Evolutionary conservation across 768 basidiomycete species (phyloP).

Genomic region (Hydnomerulius pinastri): DNA sequence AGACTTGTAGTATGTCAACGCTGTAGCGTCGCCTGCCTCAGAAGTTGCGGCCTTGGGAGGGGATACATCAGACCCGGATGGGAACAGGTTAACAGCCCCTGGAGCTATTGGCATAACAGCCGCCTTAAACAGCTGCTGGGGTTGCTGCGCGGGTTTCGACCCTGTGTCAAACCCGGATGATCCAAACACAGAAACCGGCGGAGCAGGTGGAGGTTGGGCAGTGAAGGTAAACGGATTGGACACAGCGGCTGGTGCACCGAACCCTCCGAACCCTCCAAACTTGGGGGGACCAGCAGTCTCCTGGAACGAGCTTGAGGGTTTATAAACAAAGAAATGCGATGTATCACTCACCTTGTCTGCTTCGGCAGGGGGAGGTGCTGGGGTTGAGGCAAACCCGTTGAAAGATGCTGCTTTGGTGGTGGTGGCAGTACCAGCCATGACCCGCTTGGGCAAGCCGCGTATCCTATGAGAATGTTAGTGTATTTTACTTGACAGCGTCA

Average conservation of each 20-base stretch:
- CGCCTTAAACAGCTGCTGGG: slow-evolving; percentile 11
- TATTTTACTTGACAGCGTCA: background rate
- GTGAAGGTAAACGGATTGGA: slow-evolving; percentile 44
- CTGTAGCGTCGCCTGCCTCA: slow-evolving; percentile 32
- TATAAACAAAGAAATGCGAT: slow-evolving; percentile 15
- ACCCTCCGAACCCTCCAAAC: slow-evolving; percentile 55
- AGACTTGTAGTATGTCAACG: slow-evolving; percentile 61
- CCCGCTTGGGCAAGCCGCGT: slow-evolving; percentile 61
- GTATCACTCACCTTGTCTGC: slow-evolving; percentile 27
- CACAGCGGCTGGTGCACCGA: slow-evolving; percentile 39
- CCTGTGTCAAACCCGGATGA: slow-evolving; percentile 8
- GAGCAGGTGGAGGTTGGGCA: slow-evolving; percentile 24
- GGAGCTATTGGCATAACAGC: slow-evolving; percentile 27
- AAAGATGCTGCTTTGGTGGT: slow-evolving; percentile 24
- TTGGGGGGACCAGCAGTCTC: slow-evolving; percentile 40
- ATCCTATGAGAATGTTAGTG: slow-evolving; percentile 48
- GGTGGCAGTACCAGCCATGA: slow-evolving; percentile 19
- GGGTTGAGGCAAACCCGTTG: slow-evolving; percentile 27
- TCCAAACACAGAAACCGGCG: slow-evolving; percentile 13
- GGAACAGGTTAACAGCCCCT: background rate
- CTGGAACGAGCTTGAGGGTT: slow-evolving; percentile 18
- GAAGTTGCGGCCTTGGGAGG: slow-evolving; percentile 19
- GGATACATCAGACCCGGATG: slow-evolving; percentile 30
- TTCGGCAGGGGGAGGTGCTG: slow-evolving; percentile 23
- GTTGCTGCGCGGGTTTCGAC: slow-evolving; percentile 14